Evolutionary conservation across 768 basidiomycete genomes (phyloP).

Genomic region (Xanthoconium purpureum): DNA sequence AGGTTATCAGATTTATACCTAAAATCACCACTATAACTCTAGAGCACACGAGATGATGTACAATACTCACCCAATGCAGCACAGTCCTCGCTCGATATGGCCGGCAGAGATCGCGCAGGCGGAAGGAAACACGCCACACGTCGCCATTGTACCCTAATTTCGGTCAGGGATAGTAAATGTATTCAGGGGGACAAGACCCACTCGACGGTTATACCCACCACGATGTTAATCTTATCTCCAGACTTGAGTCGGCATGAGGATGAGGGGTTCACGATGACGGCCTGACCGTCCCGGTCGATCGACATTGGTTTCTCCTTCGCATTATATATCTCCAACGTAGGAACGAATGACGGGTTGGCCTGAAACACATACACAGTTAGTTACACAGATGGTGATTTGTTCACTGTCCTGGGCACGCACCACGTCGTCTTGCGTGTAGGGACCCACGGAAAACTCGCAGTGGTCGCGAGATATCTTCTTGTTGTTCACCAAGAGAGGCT

Average conservation of each 20-base stretch:
- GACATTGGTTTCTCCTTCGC: constrained; percentile 46
- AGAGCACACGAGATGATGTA: background rate
- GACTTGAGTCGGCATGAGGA: constrained; percentile 44
- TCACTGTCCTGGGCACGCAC: constrained; percentile 39
- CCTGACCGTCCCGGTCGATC: constrained; percentile 37
- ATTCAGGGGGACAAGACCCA: constrained; percentile 30
- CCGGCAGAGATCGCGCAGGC: constrained; percentile 34
- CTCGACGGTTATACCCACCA: constrained; percentile 43
- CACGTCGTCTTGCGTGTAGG: constrained; percentile 49
- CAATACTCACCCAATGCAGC: constrained; percentile 51
- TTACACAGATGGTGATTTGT: background rate
- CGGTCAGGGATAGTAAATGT: background rate
- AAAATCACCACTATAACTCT: background rate
- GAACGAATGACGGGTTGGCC: constrained; percentile 48
- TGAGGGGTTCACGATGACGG: constrained; percentile 36
- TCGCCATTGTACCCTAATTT: constrained; percentile 48
- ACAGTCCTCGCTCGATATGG: constrained; percentile 42
- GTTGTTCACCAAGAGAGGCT: constrained; percentile 49
- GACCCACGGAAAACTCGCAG: constrained; percentile 54
- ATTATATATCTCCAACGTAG: constrained; percentile 48
- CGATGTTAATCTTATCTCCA: constrained; percentile 51
- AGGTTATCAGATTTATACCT: constrained; percentile 56
- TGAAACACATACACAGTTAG: constrained; percentile 21
- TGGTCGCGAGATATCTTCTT: constrained; percentile 66
- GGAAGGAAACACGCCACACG: constrained; percentile 49